phyloP scores from a whole-genome alignment of 2,329 filamentous ascomycete species.

The Furcasterigmium furcatum region DNA sequence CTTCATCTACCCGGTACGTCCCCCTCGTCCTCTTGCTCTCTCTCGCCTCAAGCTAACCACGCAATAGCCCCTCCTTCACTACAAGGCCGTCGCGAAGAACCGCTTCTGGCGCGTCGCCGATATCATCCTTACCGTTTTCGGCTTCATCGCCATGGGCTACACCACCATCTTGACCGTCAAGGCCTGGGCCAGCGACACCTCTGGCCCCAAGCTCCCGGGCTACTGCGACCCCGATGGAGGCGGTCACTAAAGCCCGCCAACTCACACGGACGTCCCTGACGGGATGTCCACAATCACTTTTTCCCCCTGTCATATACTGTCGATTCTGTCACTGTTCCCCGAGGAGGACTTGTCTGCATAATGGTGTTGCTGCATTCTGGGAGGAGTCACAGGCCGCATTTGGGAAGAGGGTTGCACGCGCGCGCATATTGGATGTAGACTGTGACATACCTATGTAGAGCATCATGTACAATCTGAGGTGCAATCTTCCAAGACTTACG shows the following conservation, averaged over 20 bases:
- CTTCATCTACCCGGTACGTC: conserved; percentile 90
- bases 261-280: no score
- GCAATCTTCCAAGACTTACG: no score
- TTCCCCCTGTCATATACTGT: no score
- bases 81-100: conserved; percentile 71
- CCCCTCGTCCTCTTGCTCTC: conserved; percentile 6
- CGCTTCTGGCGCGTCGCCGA: conserved; percentile 68
- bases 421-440: no score
- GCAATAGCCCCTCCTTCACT: conserved; percentile 83
- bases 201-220: conserved; percentile 40
- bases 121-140: conserved; percentile 75
- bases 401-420: neutral
- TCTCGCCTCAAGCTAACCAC: conserved; percentile 23
- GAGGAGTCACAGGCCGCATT: neutral
- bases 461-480: no score
- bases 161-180: conserved; percentile 83
- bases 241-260: neutral
- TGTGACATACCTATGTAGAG: no score
- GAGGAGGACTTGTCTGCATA: no score
- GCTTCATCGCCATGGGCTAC: conserved; percentile 84
- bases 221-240: conserved; percentile 46
- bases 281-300: no score
- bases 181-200: conserved; percentile 71
- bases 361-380: neutral
- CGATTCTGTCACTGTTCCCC: no score